A percentile compares a stretch with the other conserved stretches of the same genome.
Evolutionary conservation across 305 asterid genomes (phyloP).

Genomic region (Monarda citriodora): DNA sequence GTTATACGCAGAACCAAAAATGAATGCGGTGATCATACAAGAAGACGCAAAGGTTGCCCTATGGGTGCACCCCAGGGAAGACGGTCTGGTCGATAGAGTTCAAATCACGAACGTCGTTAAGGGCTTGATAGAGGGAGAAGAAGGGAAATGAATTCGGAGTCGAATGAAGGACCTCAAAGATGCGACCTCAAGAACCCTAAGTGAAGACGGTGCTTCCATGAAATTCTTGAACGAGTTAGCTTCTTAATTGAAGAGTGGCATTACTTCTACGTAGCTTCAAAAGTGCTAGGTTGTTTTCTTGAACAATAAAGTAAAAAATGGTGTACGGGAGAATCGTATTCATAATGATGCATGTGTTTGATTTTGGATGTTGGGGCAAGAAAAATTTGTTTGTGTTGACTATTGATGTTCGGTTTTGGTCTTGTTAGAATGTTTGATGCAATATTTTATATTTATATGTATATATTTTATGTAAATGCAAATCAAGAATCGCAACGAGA

Average conservation of each 20-base stretch:
- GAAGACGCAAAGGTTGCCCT: constrained; percentile 58
- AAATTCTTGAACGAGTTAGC: constrained; percentile 48
- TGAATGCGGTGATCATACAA: constrained; percentile 57
- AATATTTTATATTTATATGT: too few relatives aligned
- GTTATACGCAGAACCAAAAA: constrained; percentile 73
- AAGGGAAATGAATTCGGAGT: constrained; percentile 58
- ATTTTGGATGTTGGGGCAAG: not conserved
- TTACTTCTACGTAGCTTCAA: not conserved
- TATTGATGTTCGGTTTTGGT: not conserved
- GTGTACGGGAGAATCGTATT: not conserved
- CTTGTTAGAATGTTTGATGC: too few relatives aligned
- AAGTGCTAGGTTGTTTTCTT: too few relatives aligned
- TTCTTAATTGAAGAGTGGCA: constrained; percentile 33
- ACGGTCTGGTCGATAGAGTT: constrained; percentile 45
- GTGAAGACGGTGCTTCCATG: constrained; percentile 54
- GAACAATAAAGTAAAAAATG: too few relatives aligned
- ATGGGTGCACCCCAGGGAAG: constrained; percentile 32
- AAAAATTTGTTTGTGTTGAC: not conserved
- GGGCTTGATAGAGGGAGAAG: constrained; percentile 78
- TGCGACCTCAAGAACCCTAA: constrained; percentile 39
- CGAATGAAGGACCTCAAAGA: constrained; percentile 54
- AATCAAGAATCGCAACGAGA: too few relatives aligned
- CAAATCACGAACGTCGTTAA: constrained; percentile 53
- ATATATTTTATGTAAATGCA: too few relatives aligned
- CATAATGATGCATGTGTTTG: not conserved